These are phyloP conservation scores for Cenchrus fungigraminus DNA, from an alignment of 176 grass and related monocot species.

Conservation along the genomic window DNA sequence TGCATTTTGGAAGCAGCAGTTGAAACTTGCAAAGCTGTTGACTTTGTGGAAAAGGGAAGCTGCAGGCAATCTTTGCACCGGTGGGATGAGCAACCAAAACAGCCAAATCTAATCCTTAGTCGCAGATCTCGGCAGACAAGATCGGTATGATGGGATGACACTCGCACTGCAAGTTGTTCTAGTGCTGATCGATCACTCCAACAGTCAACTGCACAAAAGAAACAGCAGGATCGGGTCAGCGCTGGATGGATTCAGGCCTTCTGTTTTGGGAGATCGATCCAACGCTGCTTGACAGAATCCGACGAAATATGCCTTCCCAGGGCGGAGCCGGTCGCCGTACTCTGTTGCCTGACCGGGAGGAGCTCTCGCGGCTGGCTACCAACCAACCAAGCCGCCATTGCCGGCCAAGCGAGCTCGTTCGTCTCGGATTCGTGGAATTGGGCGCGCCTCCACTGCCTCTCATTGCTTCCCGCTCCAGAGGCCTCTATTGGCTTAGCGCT, in stretches of 20 bases:
- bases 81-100: not conserved
- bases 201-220: not conserved
- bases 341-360: too few species aligned
- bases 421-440: not conserved
- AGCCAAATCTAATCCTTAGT: not conserved
- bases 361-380: not conserved
- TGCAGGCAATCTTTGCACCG: not conserved
- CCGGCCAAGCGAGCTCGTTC: not conserved
- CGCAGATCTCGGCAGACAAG: not conserved
- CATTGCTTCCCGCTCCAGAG: not conserved
- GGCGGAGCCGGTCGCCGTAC: too few species aligned
- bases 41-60: constrained; percentile 3
- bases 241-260: not conserved
- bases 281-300: too few species aligned
- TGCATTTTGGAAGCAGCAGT: not conserved
- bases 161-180: not conserved
- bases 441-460: not conserved
- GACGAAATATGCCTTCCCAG: too few species aligned
- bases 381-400: not conserved
- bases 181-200: not conserved
- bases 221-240: not conserved
- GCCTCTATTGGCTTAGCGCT: not conserved
- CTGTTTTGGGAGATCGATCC: not conserved
- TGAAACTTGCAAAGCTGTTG: constrained; percentile 32
- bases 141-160: not conserved